These are phyloP conservation scores for Olyra latifolia DNA, from an alignment of 176 grass and related monocot species.

Conservation along the genomic window DNA sequence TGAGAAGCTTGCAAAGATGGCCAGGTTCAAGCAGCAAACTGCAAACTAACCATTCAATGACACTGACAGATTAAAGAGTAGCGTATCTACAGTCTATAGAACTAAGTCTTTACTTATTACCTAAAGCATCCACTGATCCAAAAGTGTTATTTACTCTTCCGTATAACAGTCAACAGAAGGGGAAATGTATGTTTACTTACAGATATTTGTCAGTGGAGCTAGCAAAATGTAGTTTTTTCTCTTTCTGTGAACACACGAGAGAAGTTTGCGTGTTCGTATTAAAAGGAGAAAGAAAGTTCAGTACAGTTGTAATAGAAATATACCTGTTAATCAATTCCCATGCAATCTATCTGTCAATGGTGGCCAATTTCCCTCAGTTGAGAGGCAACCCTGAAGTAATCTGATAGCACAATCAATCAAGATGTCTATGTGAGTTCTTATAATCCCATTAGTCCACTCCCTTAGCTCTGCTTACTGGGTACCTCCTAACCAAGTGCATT, in stretches of 20 bases:
- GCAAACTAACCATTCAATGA: conserved; percentile 41
- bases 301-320: not conserved
- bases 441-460: not conserved
- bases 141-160: not conserved
- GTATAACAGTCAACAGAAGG: not conserved
- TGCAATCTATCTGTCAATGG: not conserved
- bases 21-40: conserved; percentile 62
- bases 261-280: not conserved
- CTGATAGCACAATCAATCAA: not conserved
- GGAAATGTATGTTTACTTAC: not conserved
- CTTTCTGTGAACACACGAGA: not conserved
- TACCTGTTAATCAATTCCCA: not conserved
- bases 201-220: conserved; percentile 4
- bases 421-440: not conserved
- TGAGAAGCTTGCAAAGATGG: conserved; percentile 64
- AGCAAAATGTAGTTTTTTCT: not conserved
- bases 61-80: conserved; percentile 23
- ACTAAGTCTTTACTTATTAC: conserved; percentile 15
- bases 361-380: not conserved
- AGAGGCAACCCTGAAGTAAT: not conserved
- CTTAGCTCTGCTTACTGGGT: not conserved
- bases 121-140: not conserved
- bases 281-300: not conserved
- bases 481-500: not conserved
- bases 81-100: conserved; percentile 9